Base-by-base conservation (phyloP, 2,329 filamentous ascomycete species). In the Sphaerulina populicola region DNA sequence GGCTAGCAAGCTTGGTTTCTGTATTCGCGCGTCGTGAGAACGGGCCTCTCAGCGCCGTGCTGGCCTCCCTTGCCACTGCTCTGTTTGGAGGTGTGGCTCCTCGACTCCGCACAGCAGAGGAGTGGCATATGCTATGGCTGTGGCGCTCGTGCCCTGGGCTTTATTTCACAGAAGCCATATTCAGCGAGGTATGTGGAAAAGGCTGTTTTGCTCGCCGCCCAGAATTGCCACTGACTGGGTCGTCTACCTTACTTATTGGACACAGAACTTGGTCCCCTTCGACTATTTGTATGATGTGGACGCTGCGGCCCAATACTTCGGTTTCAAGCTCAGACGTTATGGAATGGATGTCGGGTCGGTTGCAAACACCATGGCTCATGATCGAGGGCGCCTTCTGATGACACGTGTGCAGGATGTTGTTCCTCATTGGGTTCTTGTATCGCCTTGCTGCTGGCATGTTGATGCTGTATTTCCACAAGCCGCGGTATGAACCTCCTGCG, bases 111-210 rank as follows among this genome's bases (percentile, higher is more conserved):
- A 72, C 70, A 47, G 77, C 78, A 7, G 68, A 70, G 52, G 57
- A 58, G 0, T 81, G 77, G 78, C 70, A 77, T 37, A 57, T 81
- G 58, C 72, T 73, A 48, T 78, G 47, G 43, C 40, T 81, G 6
- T 81, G 78, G 77, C 67, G 77, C 10, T 61, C 71, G 11, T 74
- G 69, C 7, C 78, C 78, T 0, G 77, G 73, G 2, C 74, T 75
- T 0, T 81, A 77, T 77, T 68, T 80, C 23, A 73, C 76, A 0
- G 78, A 81, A 63, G 62, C 76, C 8, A 80, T 80, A 60, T 79
- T 79, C 55, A 74, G 73, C 0, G 48, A 41, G 39, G 39, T 41
- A 29, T 12, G 39, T 41, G 15, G 21, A 11, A 9, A 2, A 12
- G 3, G 12, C 11, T 12, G n/a, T n/a, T n/a, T n/a, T n/a, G 23